These are phyloP conservation scores for Bretschneidera sinensis DNA, from an alignment of 345 rosid species.

Conservation along the genomic window DNA sequence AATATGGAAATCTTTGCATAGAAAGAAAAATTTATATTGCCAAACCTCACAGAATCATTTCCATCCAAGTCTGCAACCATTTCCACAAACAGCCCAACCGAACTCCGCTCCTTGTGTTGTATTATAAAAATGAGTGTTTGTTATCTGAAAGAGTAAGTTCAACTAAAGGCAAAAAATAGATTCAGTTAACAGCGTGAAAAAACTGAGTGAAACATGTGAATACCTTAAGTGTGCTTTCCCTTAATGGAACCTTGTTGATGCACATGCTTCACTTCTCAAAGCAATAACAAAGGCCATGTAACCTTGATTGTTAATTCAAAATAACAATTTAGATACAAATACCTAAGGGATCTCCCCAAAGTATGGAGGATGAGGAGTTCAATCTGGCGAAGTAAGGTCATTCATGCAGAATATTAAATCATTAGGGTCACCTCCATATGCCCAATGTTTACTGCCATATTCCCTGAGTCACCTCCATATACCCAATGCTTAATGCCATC, in stretches of 20 bases:
- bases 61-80: conserved; percentile 67
- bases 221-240: conserved; percentile 57
- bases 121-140: conserved; percentile 57
- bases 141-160: conserved; percentile 51
- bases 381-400: conserved; percentile 90
- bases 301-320: conserved; percentile 24
- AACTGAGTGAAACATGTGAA: conserved; percentile 9
- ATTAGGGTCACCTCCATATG: no score
- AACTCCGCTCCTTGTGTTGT: conserved; percentile 72
- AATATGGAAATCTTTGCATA: no score
- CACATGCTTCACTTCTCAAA: conserved; percentile 87
- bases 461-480: no score
- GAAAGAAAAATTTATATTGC: no score
- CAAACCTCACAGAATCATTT: no score
- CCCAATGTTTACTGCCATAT: no score
- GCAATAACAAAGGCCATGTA: conserved; percentile 16
- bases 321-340: conserved; percentile 9
- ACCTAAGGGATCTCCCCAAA: conserved; percentile 3
- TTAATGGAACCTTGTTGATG: conserved; percentile 65
- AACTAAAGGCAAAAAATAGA: conserved; percentile 17
- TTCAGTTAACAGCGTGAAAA: conserved; percentile 1
- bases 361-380: conserved; percentile 85
- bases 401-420: conserved; percentile 92
- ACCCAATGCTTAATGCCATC: no score
- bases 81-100: conserved; percentile 65